A percentile compares a stretch with the other conserved stretches of the same genome.
Evolutionary conservation across 805 yeast species (phyloP).

Genomic region (Schizosaccharomyces cryophilus): DNA sequence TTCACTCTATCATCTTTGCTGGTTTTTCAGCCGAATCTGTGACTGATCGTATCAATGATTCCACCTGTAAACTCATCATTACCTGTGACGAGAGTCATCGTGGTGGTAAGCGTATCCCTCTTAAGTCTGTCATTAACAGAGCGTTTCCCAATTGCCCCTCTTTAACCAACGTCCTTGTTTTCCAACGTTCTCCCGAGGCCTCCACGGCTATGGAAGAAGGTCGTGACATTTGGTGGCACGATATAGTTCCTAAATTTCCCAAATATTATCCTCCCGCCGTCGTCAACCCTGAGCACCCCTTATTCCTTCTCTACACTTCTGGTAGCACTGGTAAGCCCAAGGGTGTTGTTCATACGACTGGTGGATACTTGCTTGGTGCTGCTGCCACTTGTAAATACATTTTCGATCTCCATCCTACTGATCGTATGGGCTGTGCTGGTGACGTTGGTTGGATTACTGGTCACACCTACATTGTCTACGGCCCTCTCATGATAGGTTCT

Average conservation of each 20-base stretch:
- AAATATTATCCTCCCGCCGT: constrained; percentile 71
- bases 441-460: constrained; percentile 99
- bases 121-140: constrained; percentile 87
- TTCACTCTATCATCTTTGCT: constrained; percentile 89
- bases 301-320: constrained; percentile 84
- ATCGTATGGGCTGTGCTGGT: constrained; percentile 84
- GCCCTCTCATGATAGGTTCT: constrained; percentile 72
- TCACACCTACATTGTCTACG: constrained; percentile 85
- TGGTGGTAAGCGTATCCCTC: constrained; percentile 81
- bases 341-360: constrained; percentile 90
- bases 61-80: constrained; percentile 61
- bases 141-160: constrained; percentile 48
- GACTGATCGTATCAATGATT: constrained; percentile 73
- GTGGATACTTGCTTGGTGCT: constrained; percentile 84
- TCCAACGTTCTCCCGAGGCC: constrained; percentile 56
- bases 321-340: constrained; percentile 97
- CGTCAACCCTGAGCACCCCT: constrained; percentile 78
- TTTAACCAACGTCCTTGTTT: constrained; percentile 66
- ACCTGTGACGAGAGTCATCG: constrained; percentile 90
- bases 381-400: constrained; percentile 75
- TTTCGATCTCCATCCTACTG: constrained; percentile 76
- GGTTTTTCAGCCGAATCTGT: constrained; percentile 88
- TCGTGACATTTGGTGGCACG: constrained; percentile 93
- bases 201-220: constrained; percentile 46
- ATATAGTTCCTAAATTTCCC: constrained; percentile 56